Conservation (phyloP, 2,329 filamentous ascomycete species). For the Colletotrichum echinochloae region DNA sequence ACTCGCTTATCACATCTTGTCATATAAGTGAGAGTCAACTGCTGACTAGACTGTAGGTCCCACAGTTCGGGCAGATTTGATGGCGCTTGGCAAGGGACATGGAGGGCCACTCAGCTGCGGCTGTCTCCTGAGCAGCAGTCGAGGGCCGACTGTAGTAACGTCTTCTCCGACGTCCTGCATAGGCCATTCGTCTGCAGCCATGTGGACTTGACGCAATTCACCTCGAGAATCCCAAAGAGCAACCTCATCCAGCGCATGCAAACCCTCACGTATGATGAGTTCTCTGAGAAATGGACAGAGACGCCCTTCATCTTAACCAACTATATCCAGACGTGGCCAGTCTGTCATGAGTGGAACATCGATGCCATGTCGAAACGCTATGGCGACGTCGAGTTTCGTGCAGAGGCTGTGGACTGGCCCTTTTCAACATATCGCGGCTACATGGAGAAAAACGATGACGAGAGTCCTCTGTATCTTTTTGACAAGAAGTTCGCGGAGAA, state of each 20-base stretch:
- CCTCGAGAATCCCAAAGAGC: constrained; percentile 74
- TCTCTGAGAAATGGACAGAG: constrained; percentile 79
- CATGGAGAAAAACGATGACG: constrained; percentile 82
- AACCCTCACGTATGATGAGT: constrained; percentile 78
- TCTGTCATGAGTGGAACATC: constrained; percentile 79
- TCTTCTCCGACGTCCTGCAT: constrained; percentile 92
- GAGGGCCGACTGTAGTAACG: constrained; percentile 76
- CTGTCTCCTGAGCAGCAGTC: constrained; percentile 64
- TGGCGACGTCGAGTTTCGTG: constrained; percentile 78
- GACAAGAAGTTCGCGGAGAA: constrained; percentile 89
- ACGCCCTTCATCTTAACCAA: constrained; percentile 88
- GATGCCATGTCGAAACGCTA: constrained; percentile 75
- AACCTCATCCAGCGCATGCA: constrained; percentile 80
- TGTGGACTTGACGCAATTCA: constrained; percentile 74
- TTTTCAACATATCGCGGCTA: constrained; percentile 85
- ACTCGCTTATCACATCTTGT: constrained; percentile 5
- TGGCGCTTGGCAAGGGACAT: constrained; percentile 80
- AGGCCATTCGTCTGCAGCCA: constrained; percentile 91
- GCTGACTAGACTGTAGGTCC: constrained; percentile 34
- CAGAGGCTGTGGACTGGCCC: constrained; percentile 94
- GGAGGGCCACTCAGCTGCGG: constrained; percentile 82
- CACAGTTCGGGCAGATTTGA: constrained; percentile 44
- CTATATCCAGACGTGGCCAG: constrained; percentile 85
- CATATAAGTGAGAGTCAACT: constrained; percentile 2
- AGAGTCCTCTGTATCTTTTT: constrained; percentile 93